Evolutionary conservation across 1,284 basidiomycete genomes (phyloP).

Genomic region (Microbotryum scabiosae): DNA sequence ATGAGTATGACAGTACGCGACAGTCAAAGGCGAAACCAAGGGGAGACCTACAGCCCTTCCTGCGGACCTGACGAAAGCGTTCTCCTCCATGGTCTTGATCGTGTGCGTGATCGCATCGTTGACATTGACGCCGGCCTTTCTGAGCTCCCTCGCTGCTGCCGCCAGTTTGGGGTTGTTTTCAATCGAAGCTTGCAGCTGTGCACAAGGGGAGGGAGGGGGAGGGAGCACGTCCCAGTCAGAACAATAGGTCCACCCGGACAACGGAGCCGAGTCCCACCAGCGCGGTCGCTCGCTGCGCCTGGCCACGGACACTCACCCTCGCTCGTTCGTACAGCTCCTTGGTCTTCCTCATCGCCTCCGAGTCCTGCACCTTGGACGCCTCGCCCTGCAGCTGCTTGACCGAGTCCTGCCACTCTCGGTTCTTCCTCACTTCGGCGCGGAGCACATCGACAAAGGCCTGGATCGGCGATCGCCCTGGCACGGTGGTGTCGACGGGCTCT

Average conservation of each 20-base stretch:
- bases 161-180: constrained; percentile 90
- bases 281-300: too few species aligned
- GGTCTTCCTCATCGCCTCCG: constrained; percentile 89
- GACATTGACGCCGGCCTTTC: constrained; percentile 80
- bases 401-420: constrained; percentile 88
- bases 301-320: constrained; percentile 59
- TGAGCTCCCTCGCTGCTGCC: constrained; percentile 83
- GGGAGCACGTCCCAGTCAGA: neutral
- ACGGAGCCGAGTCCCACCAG: neutral
- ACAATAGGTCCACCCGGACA: neutral
- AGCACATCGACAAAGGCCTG: constrained; percentile 92
- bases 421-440: constrained; percentile 84
- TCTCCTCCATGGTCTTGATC: constrained; percentile 85
- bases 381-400: constrained; percentile 95
- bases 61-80: constrained; percentile 77
- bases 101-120: constrained; percentile 88
- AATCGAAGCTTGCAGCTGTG: constrained; percentile 79
- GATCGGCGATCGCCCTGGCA: constrained; percentile 61
- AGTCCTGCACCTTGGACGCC: constrained; percentile 93
- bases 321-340: constrained; percentile 86
- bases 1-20: neutral
- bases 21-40: neutral
- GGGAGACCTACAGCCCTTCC: constrained; percentile 20
- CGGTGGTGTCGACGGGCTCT: constrained; percentile 26
- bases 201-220: neutral